Conservation (phyloP, 495 filamentous ascomycete species). For the Amniculicola lignicola region DNA sequence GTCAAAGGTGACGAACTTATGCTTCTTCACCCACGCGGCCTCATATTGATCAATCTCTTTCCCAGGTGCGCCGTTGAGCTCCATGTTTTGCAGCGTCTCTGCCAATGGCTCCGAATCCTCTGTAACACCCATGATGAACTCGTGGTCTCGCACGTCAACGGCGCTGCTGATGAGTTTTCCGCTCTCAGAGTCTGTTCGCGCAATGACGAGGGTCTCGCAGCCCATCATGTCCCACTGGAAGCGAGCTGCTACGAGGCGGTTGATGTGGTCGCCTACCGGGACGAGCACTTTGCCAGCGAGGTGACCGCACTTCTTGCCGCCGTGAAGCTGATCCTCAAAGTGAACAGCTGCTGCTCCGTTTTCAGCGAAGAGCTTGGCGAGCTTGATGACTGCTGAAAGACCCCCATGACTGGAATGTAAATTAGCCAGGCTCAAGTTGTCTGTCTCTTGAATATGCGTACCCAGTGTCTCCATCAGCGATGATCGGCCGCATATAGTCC, state of each 20-base stretch:
- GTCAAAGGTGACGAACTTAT: conserved; percentile 86
- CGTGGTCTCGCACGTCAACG: conserved; percentile 90
- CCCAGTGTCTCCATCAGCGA: conserved; percentile 98
- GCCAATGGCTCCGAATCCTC: conserved; percentile 72
- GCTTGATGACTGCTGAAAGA: conserved; percentile 86
- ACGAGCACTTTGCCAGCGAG: conserved; percentile 95
- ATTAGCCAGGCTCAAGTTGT: neutral
- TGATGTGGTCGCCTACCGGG: conserved; percentile 92
- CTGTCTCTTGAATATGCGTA: conserved; percentile 38
- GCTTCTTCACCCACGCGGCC: conserved; percentile 82
- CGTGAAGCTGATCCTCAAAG: conserved; percentile 96
- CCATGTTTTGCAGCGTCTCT: conserved; percentile 88
- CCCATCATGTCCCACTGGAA: conserved; percentile 99
- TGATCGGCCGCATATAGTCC: conserved; percentile 90
- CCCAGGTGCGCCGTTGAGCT: conserved; percentile 69
- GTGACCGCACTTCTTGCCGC: conserved; percentile 98
- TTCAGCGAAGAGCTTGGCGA: conserved; percentile 98
- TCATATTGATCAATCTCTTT: conserved; percentile 82
- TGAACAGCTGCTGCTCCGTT: conserved; percentile 95
- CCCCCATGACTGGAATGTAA: conserved; percentile 57
- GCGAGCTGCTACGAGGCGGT: conserved; percentile 82
- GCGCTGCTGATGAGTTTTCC: conserved; percentile 85
- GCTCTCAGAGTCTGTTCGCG: conserved; percentile 91
- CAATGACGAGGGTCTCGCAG: conserved; percentile 87
- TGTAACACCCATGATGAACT: conserved; percentile 87